Evolutionary conservation across 352 stramenopile species (phyloP), one percentile per base, ranked within the genome.

Genomic region (Halophytophthora polymorphica): DNA sequence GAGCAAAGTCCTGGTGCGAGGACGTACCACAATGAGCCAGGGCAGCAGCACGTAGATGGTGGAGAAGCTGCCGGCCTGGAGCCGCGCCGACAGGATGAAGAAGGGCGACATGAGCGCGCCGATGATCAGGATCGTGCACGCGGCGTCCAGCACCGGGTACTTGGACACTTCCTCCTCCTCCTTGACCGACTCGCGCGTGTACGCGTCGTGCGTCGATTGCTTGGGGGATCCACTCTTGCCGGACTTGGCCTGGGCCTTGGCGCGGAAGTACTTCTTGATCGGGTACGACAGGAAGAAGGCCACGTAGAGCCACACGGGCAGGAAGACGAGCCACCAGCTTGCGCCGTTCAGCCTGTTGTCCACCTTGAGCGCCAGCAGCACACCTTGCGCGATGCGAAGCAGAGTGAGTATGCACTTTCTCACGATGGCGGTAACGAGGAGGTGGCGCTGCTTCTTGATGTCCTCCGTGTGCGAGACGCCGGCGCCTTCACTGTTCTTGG

Each of bases 291-390:
- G 45, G 45, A 81, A 88, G 56, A 83, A 88, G 12, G 45, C 52
- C 7, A 90, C 50, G 47, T 87, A 90, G 34, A 91, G 56, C 83
- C 83, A 94, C 34, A 94, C 58, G 1, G 83, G 83, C 8, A 85
- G 57, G 57, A 94, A 92, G 13, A 90, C 71, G 50, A 86, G 47
- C 83, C 83, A 94, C 83, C 83, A 94, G 45, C 66, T 90, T 6
- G 68, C 58, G 29, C 73, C 62, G 35, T 61, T 59, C 28, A 92
- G 38, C 22, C 57, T 61, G 39, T 50, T 57, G 49, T 94, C 81
- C 31, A 94, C 66, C 56, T 91, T 90, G 34, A 90, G 64, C 7
- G 52, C 77, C 28, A 94, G 40, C 2, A 94, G 55, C 40, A 83
- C 64, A 15, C 62, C 81, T 45, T 92, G 82, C 0, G 60, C 50